Conservation (phyloP, 2,329 filamentous ascomycete genomes). For the Talaromyces sp. region DNA sequence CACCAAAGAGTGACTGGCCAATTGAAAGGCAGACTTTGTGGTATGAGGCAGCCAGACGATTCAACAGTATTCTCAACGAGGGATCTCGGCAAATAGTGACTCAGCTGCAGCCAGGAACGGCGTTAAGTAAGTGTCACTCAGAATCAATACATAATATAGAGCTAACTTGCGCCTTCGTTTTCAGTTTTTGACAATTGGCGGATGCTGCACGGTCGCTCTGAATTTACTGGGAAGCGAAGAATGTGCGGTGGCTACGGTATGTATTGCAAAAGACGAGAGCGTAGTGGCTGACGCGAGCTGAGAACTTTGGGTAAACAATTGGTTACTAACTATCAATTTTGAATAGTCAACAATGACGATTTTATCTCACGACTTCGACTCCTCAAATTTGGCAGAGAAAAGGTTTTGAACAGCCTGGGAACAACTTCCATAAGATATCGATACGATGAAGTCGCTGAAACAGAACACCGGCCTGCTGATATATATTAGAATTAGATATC, state of each 20-base stretch:
- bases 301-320: background rate
- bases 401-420: conserved; percentile 37
- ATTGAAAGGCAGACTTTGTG: conserved; percentile 60
- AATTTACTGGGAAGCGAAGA: conserved; percentile 80
- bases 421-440: conserved; percentile 9
- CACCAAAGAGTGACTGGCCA: conserved; percentile 62
- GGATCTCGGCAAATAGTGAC: conserved; percentile 73
- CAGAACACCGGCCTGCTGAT: background rate
- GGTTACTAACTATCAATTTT: background rate
- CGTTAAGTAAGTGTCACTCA: conserved; percentile 68
- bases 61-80: conserved; percentile 68
- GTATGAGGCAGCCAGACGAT: conserved; percentile 80
- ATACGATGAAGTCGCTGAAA: background rate
- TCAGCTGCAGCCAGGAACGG: conserved; percentile 75
- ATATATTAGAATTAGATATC: background rate
- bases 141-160: background rate
- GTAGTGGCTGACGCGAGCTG: background rate
- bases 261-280: conserved; percentile 38
- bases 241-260: conserved; percentile 91
- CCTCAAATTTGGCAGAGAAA: conserved; percentile 61
- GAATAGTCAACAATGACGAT: conserved; percentile 74
- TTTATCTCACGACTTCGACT: conserved; percentile 76
- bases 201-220: conserved; percentile 81
- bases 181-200: conserved; percentile 95
- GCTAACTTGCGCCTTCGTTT: too few relatives aligned